A percentile compares a stretch with the other conserved stretches of the same genome.
Conservation (phyloP, 441 rosid genomes). For the Euphorbia corollata region DNA sequence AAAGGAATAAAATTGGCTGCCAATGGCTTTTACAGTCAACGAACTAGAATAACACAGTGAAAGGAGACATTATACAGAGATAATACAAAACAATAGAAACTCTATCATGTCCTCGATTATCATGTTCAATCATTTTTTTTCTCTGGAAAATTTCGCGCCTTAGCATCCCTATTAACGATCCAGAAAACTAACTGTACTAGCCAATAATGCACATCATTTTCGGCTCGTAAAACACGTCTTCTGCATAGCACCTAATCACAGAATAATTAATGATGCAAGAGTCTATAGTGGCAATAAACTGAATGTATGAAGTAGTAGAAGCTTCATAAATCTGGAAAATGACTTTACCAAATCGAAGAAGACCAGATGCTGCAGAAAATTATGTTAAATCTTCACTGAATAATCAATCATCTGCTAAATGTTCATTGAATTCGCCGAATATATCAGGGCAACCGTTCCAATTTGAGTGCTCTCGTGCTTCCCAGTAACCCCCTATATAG, state of each 20-base stretch:
- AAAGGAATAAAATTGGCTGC: conserved; percentile 18
- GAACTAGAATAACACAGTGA: conserved; percentile 15
- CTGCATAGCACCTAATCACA: conserved; percentile 17
- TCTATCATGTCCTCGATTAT: conserved; percentile 17
- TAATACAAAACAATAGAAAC: conserved; percentile 13
- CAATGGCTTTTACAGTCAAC: conserved; percentile 11
- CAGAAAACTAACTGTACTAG: not conserved
- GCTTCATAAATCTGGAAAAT: too few relatives aligned
- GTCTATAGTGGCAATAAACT: too few relatives aligned
- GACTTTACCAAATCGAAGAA: conserved; percentile 27
- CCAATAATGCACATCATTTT: not conserved
- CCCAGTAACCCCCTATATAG: conserved; percentile 83
- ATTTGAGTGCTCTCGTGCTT: conserved; percentile 52
- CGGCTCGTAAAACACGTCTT: conserved; percentile 7
- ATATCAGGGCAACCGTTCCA: conserved; percentile 84
- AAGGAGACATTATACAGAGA: conserved; percentile 20
- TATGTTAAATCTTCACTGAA: conserved; percentile 4
- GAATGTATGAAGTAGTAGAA: too few relatives aligned
- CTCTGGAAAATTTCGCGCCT: too few relatives aligned
- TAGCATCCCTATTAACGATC: not conserved
- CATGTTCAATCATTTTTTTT: not conserved
- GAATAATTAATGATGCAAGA: not conserved
- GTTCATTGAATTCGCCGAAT: conserved; percentile 62
- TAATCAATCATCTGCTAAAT: conserved; percentile 10
- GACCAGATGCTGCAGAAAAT: conserved; percentile 28